Evolutionary conservation across 78 protist genomes (phyloP).

Genomic region (Dictyostelium intermedium): DNA sequence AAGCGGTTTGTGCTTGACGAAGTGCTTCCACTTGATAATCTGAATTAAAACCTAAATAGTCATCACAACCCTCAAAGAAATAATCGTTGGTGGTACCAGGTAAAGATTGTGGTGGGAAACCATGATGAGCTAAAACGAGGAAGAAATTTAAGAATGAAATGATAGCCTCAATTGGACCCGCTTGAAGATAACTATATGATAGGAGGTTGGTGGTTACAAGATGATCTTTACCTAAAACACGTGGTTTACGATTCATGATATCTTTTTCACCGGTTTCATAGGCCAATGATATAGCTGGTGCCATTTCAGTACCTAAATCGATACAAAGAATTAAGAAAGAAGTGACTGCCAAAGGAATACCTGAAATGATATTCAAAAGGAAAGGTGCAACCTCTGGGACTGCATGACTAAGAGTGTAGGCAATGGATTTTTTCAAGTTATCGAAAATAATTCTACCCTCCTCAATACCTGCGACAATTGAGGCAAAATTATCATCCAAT

Average conservation of each 20-base stretch:
- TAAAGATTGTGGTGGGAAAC: constrained; percentile 55
- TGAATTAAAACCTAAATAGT: background rate
- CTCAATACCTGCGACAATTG: constrained; percentile 91
- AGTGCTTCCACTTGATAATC: constrained; percentile 10
- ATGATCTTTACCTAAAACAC: constrained; percentile 82
- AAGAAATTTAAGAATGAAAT: constrained; percentile 86
- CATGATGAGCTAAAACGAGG: constrained; percentile 77
- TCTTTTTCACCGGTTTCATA: constrained; percentile 92
- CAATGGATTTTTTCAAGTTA: constrained; percentile 78
- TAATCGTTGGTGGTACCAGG: constrained; percentile 3
- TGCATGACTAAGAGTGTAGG: constrained; percentile 83
- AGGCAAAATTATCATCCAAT: constrained; percentile 96
- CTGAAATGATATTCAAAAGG: constrained; percentile 62
- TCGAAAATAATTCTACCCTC: constrained; percentile 88
- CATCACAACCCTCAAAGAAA: constrained; percentile 14
- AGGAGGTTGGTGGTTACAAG: constrained; percentile 90
- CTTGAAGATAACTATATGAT: constrained; percentile 81
- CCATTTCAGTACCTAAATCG: constrained; percentile 87
- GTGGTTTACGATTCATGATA: constrained; percentile 95
- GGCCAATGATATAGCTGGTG: constrained; percentile 90
- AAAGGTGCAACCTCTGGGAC: constrained; percentile 86
- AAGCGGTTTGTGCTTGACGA: constrained; percentile 87
- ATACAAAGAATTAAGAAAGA: constrained; percentile 90
- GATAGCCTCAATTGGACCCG: constrained; percentile 89
- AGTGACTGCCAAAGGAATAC: constrained; percentile 92